Evolutionary conservation across 1,284 basidiomycete genomes (phyloP).

Genomic region (Schizophyllum commune): DNA sequence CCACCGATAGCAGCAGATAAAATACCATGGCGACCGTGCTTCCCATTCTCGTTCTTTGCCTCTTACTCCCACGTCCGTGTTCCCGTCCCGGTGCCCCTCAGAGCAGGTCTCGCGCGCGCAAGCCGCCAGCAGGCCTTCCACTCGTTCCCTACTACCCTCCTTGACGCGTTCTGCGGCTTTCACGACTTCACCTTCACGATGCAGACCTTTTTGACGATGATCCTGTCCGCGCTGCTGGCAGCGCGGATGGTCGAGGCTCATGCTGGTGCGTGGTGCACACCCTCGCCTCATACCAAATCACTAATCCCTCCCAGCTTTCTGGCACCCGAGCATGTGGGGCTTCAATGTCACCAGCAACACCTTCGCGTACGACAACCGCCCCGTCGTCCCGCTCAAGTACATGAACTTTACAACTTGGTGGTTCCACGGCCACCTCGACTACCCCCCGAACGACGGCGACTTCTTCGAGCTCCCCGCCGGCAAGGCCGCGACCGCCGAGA

Average conservation of each 20-base stretch:
- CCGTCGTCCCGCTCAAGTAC: conserved; percentile 45
- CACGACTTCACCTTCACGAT: background rate
- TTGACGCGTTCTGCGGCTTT: background rate
- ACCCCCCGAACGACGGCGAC: conserved; percentile 47
- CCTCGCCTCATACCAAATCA: background rate
- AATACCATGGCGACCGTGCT: background rate
- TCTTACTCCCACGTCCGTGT: background rate
- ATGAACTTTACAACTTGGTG: conserved; percentile 60
- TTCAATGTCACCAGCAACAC: conserved; percentile 49
- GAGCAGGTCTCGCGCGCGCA: background rate
- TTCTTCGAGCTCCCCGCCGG: conserved; percentile 55
- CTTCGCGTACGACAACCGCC: conserved; percentile 47
- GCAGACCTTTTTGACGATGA: background rate
- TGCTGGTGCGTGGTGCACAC: background rate
- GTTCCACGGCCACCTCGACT: conserved; percentile 55
- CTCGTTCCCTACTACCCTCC: background rate
- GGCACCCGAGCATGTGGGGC: conserved; percentile 40
- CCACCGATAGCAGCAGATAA: background rate
- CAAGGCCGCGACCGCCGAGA: conserved; percentile 36
- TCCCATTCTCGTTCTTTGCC: background rate
- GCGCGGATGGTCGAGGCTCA: background rate
- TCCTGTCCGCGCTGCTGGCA: background rate
- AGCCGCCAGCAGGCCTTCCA: background rate
- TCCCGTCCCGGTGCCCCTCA: background rate
- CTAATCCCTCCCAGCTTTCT: conserved; percentile 22